These are phyloP conservation scores for Coffea humblotiana DNA, from an alignment of 305 asterid genomes.

Conservation along the genomic window DNA sequence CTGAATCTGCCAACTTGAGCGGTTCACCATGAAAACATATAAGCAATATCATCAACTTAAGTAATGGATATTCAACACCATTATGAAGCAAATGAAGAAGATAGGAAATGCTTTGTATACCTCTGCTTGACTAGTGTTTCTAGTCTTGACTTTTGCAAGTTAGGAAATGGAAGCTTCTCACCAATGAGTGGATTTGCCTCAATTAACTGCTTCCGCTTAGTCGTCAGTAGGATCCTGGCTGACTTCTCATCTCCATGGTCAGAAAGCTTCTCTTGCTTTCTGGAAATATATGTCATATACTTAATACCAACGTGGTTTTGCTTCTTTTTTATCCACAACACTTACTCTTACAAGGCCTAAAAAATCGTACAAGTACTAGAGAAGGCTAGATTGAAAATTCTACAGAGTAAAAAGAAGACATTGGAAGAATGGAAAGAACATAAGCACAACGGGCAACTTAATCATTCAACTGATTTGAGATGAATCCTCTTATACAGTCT, in stretches of 20 bases:
- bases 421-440: too few relatives aligned
- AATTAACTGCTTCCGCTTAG: constrained; percentile 52
- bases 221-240: constrained; percentile 54
- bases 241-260: constrained; percentile 58
- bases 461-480: not conserved
- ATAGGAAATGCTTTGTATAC: constrained; percentile 19
- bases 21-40: constrained; percentile 30
- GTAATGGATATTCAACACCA: too few relatives aligned
- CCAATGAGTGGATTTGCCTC: constrained; percentile 63
- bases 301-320: too few relatives aligned
- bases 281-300: constrained; percentile 17
- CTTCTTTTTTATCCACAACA: too few relatives aligned
- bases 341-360: too few relatives aligned
- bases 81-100: too few relatives aligned
- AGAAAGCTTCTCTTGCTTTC: constrained; percentile 67
- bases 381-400: not conserved
- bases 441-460: not conserved
- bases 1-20: constrained; percentile 79
- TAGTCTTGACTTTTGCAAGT: constrained; percentile 52
- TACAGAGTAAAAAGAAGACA: not conserved
- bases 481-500: not conserved
- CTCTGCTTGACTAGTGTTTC: constrained; percentile 69
- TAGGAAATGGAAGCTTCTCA: constrained; percentile 67
- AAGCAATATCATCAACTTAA: not conserved
- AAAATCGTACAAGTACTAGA: too few relatives aligned